Base-by-base conservation (phyloP, 73 alveolate species). In the Paramecium primaurelia region DNA sequence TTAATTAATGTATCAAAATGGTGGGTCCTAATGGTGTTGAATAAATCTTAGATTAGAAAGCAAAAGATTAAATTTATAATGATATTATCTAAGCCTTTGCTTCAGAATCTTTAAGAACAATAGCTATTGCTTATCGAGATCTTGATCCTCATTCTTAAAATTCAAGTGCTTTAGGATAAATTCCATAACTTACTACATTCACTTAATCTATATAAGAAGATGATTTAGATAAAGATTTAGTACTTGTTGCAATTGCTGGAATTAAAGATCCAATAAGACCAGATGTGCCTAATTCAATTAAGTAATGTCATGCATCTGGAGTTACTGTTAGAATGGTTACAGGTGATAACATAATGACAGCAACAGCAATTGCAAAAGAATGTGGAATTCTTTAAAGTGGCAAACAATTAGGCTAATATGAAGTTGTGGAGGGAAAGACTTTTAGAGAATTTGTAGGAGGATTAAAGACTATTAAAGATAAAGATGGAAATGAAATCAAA, bases 271-370 rank as follows among this genome's bases (percentile, higher is more conserved):
- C 97, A 26, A 91, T 97, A 49, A 96, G 99, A 84, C 95, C 92
- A 8, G 99, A 96, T 68, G 99, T 97, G 1, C 97, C 99, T 69
- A 73, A 42, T 6, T 97, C 99, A 18, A 99, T 97, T 11, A 93
- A 92, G 14, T 38, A 92, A 69, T 97, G 99, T 93, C 28, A 92
- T 92, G 80, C 95, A 59, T 28, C 99, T 32, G 97, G 98, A 38
- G 96, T 98, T 22, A 97, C 93, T 64, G 99, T 98, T 8, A 97
- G 98, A 93, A 98, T 98, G 99, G 99, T 98, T 14, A 98, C 99
- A 6, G 99, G 99, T 0, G 99, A 98, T 93, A 98, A 98, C 94
- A 95, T 93, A 37, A 96, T 93, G 4, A 98, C 99, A 49, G 99
- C 99, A 2, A 92, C 93, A 42, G 99, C 99, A 11, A 98, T 98